Conservation (phyloP, 2,329 filamentous ascomycete genomes). For the Penicillium sp. region DNA sequence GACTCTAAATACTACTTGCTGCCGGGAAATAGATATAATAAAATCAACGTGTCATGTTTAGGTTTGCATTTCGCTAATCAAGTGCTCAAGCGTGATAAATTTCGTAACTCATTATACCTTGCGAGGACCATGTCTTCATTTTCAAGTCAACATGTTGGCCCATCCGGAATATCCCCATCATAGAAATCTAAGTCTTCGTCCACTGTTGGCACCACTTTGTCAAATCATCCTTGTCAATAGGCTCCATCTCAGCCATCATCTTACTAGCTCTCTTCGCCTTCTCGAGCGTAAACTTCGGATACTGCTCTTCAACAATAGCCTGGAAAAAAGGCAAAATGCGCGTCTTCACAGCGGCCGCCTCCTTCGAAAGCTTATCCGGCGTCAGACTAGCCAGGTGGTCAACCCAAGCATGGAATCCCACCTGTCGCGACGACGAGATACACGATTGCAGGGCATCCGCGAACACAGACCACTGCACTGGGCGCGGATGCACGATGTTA, state of each 20-base stretch:
- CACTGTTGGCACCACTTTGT: slow-evolving; percentile 10
- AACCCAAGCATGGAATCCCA: slow-evolving; percentile 10
- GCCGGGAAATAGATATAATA: background rate
- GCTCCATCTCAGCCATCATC: slow-evolving; percentile 10
- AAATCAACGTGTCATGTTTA: background rate
- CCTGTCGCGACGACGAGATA: slow-evolving; percentile 10
- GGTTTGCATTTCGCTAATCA: background rate
- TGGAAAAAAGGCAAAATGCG: slow-evolving; percentile 13
- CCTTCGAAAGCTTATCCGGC: slow-evolving; percentile 12
- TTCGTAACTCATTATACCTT: background rate
- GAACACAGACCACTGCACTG: slow-evolving; percentile 6
- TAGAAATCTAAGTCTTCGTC: background rate
- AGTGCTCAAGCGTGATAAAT: background rate
- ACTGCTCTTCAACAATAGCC: slow-evolving; percentile 2
- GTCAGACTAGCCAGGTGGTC: slow-evolving; percentile 4
- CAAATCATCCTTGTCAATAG: slow-evolving; percentile 5
- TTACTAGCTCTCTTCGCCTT: slow-evolving; percentile 10
- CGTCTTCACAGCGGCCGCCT: slow-evolving; percentile 12
- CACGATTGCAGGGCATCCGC: slow-evolving; percentile 6
- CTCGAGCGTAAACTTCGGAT: background rate
- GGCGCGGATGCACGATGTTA: slow-evolving; percentile 12
- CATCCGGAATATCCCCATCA: background rate
- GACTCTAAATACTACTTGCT: background rate
- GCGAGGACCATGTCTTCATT: background rate
- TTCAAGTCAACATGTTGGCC: background rate